phyloP scores from a whole-genome alignment of 345 rosid genomes.

The Carallia pectinifolia region DNA sequence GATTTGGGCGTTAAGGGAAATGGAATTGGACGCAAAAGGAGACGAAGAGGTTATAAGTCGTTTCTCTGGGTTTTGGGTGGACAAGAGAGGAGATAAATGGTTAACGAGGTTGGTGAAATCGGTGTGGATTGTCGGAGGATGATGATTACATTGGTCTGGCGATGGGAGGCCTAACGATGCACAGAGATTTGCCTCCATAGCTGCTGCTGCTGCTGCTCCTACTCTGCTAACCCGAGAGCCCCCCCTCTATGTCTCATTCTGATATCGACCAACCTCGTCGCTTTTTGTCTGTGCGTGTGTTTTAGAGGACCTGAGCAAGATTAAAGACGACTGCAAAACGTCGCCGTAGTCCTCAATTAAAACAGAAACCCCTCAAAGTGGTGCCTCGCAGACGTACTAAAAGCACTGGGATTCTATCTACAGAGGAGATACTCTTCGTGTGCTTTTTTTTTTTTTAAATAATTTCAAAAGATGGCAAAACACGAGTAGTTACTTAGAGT shows the following conservation, averaged over 20 bases:
- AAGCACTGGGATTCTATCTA: too few relatives aligned
- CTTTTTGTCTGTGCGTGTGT: too few relatives aligned
- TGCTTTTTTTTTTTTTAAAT: too few relatives aligned
- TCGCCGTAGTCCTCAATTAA: too few relatives aligned
- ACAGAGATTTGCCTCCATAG: conserved; percentile 30
- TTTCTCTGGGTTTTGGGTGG: neutral
- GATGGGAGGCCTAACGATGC: conserved; percentile 28
- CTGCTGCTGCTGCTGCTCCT: neutral
- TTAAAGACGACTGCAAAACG: too few relatives aligned
- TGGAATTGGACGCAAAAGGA: conserved; percentile 48
- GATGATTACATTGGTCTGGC: conserved; percentile 7
- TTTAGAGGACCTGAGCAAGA: neutral
- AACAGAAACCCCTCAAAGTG: too few relatives aligned
- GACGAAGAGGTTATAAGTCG: neutral
- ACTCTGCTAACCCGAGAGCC: neutral
- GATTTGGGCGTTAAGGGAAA: conserved; percentile 32
- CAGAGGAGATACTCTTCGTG: too few relatives aligned
- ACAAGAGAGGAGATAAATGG: conserved; percentile 15
- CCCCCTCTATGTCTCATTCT: neutral
- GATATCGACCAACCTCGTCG: neutral
- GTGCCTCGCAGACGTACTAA: too few relatives aligned
- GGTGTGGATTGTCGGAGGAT: neutral
- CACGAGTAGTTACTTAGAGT: too few relatives aligned
- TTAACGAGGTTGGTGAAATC: conserved; percentile 21
- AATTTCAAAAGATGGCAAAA: too few relatives aligned